Percentiles rank a stretch among this genome's conserved stretches.
Evolutionary conservation across 2,329 filamentous ascomycete species (phyloP).

Genomic region (Aspergillus tanneri): DNA sequence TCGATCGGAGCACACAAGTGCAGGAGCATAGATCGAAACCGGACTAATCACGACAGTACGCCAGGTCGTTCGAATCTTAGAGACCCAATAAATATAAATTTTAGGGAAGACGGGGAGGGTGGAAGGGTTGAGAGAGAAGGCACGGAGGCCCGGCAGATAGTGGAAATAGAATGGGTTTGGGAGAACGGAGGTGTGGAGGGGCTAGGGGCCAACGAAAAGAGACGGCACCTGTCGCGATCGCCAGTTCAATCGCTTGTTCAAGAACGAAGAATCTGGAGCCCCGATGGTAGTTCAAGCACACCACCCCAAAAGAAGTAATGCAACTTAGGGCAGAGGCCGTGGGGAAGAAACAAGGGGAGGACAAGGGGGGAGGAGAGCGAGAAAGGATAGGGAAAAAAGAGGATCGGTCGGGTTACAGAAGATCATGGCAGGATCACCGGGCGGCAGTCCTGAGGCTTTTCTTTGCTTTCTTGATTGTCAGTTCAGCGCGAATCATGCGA

Average conservation of each 20-base stretch:
- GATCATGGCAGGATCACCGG: constrained; percentile 10
- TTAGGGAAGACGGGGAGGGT: constrained; percentile 5
- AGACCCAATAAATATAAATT: constrained; percentile 12
- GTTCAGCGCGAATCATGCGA: constrained; percentile 7
- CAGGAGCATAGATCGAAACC: constrained; percentile 36
- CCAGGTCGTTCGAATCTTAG: constrained; percentile 24
- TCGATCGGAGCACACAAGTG: constrained; percentile 28
- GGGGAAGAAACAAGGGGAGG: constrained; percentile 27
- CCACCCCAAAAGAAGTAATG: not conserved
- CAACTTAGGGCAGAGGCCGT: constrained; percentile 17
- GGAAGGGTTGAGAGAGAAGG: constrained; percentile 4
- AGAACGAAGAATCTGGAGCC: constrained; percentile 14
- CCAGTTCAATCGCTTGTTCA: constrained; percentile 22
- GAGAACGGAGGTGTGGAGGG: constrained; percentile 32
- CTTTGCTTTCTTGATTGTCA: constrained; percentile 7
- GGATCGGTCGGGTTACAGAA: constrained; percentile 2
- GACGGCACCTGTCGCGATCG: constrained; percentile 23
- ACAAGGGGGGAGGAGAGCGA: constrained; percentile 27
- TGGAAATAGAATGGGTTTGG: constrained; percentile 11
- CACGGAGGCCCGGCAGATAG: constrained; percentile 10
- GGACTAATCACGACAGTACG: constrained; percentile 26
- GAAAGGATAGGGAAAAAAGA: constrained; percentile 24
- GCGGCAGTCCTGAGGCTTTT: constrained; percentile 14
- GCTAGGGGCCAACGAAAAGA: constrained; percentile 28
- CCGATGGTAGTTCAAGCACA: not conserved